Percentiles rank a stretch among this genome's conserved stretches.
Evolutionary conservation across 2,329 filamentous ascomycete genomes (phyloP).

Genomic region (Exophiala sp.): DNA sequence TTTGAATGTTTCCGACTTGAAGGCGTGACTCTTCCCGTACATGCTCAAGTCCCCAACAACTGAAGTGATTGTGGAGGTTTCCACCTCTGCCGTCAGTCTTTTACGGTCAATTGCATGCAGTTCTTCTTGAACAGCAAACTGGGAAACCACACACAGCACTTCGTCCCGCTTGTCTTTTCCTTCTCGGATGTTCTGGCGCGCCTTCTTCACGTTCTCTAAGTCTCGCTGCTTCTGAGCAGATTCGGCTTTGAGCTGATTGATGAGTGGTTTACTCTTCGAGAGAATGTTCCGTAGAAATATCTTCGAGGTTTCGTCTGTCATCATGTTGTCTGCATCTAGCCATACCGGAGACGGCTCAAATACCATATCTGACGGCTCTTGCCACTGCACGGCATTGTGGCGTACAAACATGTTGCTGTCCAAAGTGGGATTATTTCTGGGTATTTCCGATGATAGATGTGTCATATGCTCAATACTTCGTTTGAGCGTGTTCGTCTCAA

Average conservation of each 20-base stretch:
- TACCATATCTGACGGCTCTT: slow-evolving; percentile 76
- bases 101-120: slow-evolving; percentile 81
- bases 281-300: slow-evolving; percentile 88
- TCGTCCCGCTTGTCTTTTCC: slow-evolving; percentile 88
- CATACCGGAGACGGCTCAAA: slow-evolving; percentile 97
- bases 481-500: slow-evolving; percentile 76
- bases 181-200: slow-evolving; percentile 73
- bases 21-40: slow-evolving; percentile 92
- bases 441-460: slow-evolving; percentile 74
- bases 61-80: slow-evolving; percentile 86
- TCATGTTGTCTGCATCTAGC: slow-evolving; percentile 87
- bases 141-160: slow-evolving; percentile 74
- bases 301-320: slow-evolving; percentile 81
- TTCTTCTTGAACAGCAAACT: slow-evolving; percentile 79
- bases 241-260: slow-evolving; percentile 76
- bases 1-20: slow-evolving; percentile 98
- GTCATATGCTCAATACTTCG: slow-evolving; percentile 70
- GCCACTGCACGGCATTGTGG: slow-evolving; percentile 79
- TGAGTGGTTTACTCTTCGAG: slow-evolving; percentile 80
- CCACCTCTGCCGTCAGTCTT: slow-evolving; percentile 83
- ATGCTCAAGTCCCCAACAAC: slow-evolving; percentile 89
- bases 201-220: slow-evolving; percentile 70
- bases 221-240: slow-evolving; percentile 83
- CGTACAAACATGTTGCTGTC: slow-evolving; percentile 98
- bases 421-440: slow-evolving; percentile 79